Percentiles rank a stretch among this genome's conserved stretches.
Evolutionary conservation across 345 rosid species (phyloP).

Genomic region (Limnanthes douglasii): DNA sequence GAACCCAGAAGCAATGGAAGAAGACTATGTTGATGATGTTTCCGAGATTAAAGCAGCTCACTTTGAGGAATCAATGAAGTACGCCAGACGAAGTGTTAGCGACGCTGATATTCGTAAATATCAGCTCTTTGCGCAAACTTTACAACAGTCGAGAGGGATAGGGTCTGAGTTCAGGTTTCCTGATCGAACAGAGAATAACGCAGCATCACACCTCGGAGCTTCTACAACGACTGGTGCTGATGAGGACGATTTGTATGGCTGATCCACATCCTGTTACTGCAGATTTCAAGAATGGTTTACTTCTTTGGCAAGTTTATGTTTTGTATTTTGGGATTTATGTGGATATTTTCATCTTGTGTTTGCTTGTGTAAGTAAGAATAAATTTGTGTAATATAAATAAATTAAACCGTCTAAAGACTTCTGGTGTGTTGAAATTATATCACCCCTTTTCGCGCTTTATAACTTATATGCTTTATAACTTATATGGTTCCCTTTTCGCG

Average conservation of each 20-base stretch:
- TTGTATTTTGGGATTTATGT: too few species aligned
- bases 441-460: too few species aligned
- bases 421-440: too few species aligned
- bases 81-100: slow-evolving; percentile 17
- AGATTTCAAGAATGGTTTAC: too few species aligned
- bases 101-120: slow-evolving; percentile 19
- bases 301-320: too few species aligned
- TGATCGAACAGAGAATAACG: slow-evolving; percentile 6
- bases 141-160: slow-evolving; percentile 19
- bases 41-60: slow-evolving; percentile 15
- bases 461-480: too few species aligned
- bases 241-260: slow-evolving; percentile 18
- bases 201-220: slow-evolving; percentile 10
- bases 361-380: too few species aligned
- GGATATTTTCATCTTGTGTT: too few species aligned
- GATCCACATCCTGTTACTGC: too few species aligned
- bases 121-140: slow-evolving; percentile 17
- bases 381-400: too few species aligned
- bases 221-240: slow-evolving; percentile 7
- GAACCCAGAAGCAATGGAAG: slow-evolving; percentile 25
- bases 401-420: too few species aligned
- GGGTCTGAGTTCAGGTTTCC: slow-evolving; percentile 16
- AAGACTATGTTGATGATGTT: slow-evolving; percentile 16
- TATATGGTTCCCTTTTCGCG: too few species aligned
- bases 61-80: slow-evolving; percentile 23